Base-by-base conservation (phyloP, 116 monocot species). In the Papilionanthe hybrid region DNA sequence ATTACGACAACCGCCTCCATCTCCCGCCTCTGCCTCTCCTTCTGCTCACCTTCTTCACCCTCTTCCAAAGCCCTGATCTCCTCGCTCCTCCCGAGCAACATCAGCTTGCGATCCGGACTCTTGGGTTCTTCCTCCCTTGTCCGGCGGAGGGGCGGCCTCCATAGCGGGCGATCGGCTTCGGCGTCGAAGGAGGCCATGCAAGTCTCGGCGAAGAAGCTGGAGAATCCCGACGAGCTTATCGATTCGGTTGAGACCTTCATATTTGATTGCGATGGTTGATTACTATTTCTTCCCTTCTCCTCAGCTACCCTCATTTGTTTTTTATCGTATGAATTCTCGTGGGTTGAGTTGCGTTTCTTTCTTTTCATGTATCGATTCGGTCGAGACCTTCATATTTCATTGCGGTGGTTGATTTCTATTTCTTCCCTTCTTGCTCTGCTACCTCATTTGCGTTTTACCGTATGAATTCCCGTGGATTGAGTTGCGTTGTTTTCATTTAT, bases 161-260 rank as follows among this genome's bases (percentile, higher is more conserved):
- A 83, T 56, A 81, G 27, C 41, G 65, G 75, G 5, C 53, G 58
- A 22, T 82, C 85, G 87, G 57, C 78, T 11, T 81, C 88, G 41
- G 55, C 50, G 25, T 72, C 71, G 19, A 48, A 9, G 49, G 13
- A 49, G 76, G 9, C 42, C 79, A 67, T 79, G 86, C 13, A 53
- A 7, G 91, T 85, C 1, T 67, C 83, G 5, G 83, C 93, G 4
- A 76, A 76, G 79, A 88, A 55, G 77, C 90, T 98, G 58, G 83
- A 86, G 80, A 87, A 86, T 56, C 86, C 84, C 3, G 87, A 88
- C 23, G 93, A 91, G 78, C 94, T 98, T 74, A 90, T 94, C 76
- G 94, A 91, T 69, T 94, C 94, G 9, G 98, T 98, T 1, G 93
- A 98, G 79, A 98, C 98, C 25, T 98, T 98, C 87, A 90, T 98